Base-by-base conservation (phyloP, 1,284 basidiomycete genomes). In the Hemileia vastatrix region DNA sequence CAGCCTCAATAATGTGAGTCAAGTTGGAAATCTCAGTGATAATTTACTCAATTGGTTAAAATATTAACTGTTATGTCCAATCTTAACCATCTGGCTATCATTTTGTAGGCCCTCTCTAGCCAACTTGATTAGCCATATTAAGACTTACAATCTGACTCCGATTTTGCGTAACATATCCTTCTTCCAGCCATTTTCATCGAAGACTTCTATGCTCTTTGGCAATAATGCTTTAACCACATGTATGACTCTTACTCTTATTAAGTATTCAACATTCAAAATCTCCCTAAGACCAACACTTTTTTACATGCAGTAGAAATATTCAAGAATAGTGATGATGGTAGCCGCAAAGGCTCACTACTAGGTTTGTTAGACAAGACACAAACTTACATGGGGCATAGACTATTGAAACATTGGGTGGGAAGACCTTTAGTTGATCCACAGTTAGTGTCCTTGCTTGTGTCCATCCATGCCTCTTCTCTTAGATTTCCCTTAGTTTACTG, bases 321-420 rank as follows among this genome's bases (percentile, higher is more conserved):
- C 50, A 27, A 61, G 44, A 60, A 58, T 33, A 54, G 70, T 9
- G 69, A 71, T 43, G 49, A 54, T 57, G 63, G 65, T 3, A 54
- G 64, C 4, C 69, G 68, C 49, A 67, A 65, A 23, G 73, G 74
- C 1, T 69, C 66, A 15, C 62, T 76, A 2, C 64, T 74, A 24
- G 75, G 72, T 72, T 65, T 76, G 9, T 57, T 76, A 4, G 71
- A 75, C 63, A 67, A 68, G 44, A 74, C 71, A 45, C 67, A 67
- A 48, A 76, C 74, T 15, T 57, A 64, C 8, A 71, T 76, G 70
- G 75, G 75, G 6, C 64, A 66, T 2, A 59, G 75, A 1, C 50
- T 71, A 11, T 59, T 76, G 6, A 69, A 71, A 11, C 65, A 67
- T 23, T 76, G 75, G 75, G 60, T 76, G 11, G 68, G 68, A 1